phyloP scores from a whole-genome alignment of 176 grass and related monocot species.

The Paspalum vaginatum region DNA sequence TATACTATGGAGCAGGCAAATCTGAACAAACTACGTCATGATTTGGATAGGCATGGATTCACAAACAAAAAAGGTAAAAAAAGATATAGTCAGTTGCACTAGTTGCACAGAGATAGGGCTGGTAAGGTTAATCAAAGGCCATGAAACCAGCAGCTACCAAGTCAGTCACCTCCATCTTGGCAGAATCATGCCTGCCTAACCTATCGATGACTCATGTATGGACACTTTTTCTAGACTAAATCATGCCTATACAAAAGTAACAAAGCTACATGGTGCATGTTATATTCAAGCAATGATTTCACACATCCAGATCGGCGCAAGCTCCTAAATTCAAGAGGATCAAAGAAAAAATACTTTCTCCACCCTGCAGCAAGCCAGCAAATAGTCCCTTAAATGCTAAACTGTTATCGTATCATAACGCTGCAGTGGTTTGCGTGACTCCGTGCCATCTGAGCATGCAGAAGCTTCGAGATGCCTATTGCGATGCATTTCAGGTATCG shows the following conservation, averaged over 20 bases:
- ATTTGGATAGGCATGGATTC: background rate
- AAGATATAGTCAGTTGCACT: background rate
- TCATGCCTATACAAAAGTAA: background rate
- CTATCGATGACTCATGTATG: background rate
- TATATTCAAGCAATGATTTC: background rate
- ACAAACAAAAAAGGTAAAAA: background rate
- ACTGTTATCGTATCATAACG: too few species aligned
- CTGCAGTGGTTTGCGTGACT: too few species aligned
- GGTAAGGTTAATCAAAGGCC: background rate
- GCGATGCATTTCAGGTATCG: too few species aligned
- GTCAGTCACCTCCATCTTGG: background rate
- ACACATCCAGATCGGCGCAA: background rate
- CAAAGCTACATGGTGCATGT: background rate
- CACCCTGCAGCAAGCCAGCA: background rate
- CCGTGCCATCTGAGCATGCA: too few species aligned
- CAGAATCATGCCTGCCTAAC: background rate
- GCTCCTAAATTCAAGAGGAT: background rate
- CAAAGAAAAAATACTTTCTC: background rate
- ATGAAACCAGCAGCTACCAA: background rate
- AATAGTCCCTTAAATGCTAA: background rate
- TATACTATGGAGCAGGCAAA: too few species aligned
- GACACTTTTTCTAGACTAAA: background rate
- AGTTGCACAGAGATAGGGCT: background rate
- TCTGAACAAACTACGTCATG: too few species aligned
- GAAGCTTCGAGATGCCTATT: too few species aligned